Conservation (phyloP, 306 rosid genomes). For the Vigna nakashimae region DNA sequence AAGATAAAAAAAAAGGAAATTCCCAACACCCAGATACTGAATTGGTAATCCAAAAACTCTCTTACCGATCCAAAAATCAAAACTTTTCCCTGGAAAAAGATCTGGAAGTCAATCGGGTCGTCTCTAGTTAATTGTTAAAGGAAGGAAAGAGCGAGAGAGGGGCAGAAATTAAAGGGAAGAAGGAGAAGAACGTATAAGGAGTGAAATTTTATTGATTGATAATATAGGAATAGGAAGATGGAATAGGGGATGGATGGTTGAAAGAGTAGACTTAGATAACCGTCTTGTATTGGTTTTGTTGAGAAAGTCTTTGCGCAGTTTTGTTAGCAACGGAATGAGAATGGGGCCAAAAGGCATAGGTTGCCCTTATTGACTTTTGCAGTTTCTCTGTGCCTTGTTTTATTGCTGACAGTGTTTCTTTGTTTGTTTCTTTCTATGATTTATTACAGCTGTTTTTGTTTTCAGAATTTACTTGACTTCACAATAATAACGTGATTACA, state of each 20-base stretch:
- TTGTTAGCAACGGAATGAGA: conserved; percentile 24
- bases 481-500: neutral
- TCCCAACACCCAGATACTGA: conserved; percentile 25
- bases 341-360: conserved; percentile 52
- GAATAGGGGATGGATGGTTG: conserved; percentile 20
- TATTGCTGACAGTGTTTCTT: conserved; percentile 52
- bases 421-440: conserved; percentile 34
- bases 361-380: conserved; percentile 72
- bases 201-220: neutral
- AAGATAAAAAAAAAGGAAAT: conserved; percentile 10
- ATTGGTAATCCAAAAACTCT: conserved; percentile 37
- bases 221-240: neutral
- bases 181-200: neutral
- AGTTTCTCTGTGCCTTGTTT: conserved; percentile 39
- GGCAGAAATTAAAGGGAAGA: neutral
- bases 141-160: neutral
- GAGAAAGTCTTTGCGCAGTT: conserved; percentile 43
- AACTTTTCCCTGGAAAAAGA: conserved; percentile 51
- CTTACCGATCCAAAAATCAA: conserved; percentile 58
- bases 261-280: conserved; percentile 36
- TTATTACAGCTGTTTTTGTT: conserved; percentile 52
- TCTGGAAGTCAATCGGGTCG: conserved; percentile 42
- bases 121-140: conserved; percentile 21
- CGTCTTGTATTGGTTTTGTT: conserved; percentile 26
- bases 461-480: conserved; percentile 31